Evolutionary conservation across 352 stramenopile species (phyloP), one percentile per base, ranked within the genome.

Genomic region (Nothophytophthora sp.): DNA sequence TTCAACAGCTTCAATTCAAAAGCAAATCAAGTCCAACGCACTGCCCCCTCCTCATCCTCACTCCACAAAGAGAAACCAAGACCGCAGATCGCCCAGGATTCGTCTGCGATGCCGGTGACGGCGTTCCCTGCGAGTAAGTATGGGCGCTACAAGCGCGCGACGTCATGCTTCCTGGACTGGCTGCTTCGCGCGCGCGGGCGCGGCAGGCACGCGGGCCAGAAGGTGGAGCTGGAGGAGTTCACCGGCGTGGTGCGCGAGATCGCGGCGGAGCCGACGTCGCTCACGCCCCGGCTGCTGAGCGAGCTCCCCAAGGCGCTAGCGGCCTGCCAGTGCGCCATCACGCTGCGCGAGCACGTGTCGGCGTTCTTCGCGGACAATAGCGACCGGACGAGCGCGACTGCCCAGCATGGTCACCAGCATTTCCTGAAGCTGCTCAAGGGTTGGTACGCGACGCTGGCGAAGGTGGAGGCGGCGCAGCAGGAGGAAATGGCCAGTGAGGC

Each of bases 281-380:
- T 69, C 15, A 57, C 60, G 7, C 60, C 54, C 7, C 37, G 39
- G 25, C 37, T 65, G 19, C 60, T 61, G 33, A 37, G 28, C 7
- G 35, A 51, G 20, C 48, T 68, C 8, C 46, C 47, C 29, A 59
- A 59, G 32, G 54, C 60, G 19, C 54, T 69, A 15, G 48, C 47
- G 0, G 43, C 54, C 27, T 69, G 54, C 18, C 54, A 57, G 18
- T 50, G 41, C 18, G 46, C 47, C 20, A 56, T 64, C 54, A 60
- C 60, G 4, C 34, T 69, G 13, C 42, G 48, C 3, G 32, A 69
- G 33, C 49, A 54, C 40, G 48, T 61, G 12, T 33, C 54, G 15
- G 19, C 12, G 11, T 58, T 61, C 60, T 69, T 61, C 20, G 10
- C 49, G 9, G 35, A 44, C 1, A 34, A 52, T n/a, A n/a, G n/a